Evolutionary conservation across 306 rosid genomes (phyloP), one percentile per base, ranked within the genome.

Genomic region (Datisca glomerata): DNA sequence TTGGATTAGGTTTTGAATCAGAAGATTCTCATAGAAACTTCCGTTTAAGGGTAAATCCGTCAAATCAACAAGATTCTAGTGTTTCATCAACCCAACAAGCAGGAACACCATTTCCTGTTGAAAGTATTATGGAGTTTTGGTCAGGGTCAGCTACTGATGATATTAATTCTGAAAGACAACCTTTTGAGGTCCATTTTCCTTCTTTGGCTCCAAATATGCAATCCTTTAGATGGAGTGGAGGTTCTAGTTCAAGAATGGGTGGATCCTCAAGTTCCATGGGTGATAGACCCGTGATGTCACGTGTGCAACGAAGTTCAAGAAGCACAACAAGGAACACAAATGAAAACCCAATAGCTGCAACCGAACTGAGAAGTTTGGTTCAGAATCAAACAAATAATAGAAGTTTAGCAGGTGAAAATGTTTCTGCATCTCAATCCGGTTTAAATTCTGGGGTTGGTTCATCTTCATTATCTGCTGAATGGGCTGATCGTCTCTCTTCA

Each of bases 291-390:
- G 71, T 37, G 56, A 60, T 51, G 7, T 67, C 24, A 8, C 76
- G 36, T 5, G 89, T 67, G 42, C 93, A 72, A 35, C 54, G 37
- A 38, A 64, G 65, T 60, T 69, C 79, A 20, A 79, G 89, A 68
- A 65, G 51, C 57, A 42, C 76, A 60, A 46, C 74, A 10, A 68
- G 91, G 57, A 79, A 57, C 56, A 55, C 74, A 39, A 54, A 60
- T 43, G 98, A 81, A 33, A 72, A 70, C 37, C 85, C 98, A 9
- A 53, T 75, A 34, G 86, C 96, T 20, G 74, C 75, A 25, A 48
- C 75, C 24, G 91, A 80, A 54, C 45, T 78, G 54, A 68, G 96
- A 64, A 85, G 71, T 37, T 48, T 47, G 10, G 69, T 34, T 57
- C 73, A 62, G 20, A 76, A 59, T 68, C 75, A 86, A 15, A 36